phyloP scores from a whole-genome alignment of 2,329 filamentous ascomycete genomes.

The Alternaria viburni region DNA sequence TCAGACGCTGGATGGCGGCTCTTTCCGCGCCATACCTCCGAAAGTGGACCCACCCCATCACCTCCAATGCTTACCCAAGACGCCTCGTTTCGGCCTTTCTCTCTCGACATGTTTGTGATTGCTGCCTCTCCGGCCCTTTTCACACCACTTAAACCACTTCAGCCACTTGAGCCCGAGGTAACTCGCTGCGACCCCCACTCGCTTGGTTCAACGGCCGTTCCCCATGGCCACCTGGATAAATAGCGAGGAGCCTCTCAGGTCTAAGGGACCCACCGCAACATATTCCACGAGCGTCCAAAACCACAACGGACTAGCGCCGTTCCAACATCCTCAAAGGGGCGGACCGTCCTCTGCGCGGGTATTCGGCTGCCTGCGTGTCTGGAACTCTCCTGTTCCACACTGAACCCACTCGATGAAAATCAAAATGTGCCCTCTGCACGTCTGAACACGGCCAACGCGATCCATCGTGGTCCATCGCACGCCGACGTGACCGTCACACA shows the following conservation, averaged over 20 bases:
- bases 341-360: background rate
- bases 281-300: conserved; percentile 1
- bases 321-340: background rate
- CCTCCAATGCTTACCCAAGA: conserved; percentile 2
- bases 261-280: background rate
- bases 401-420: conserved; percentile 1
- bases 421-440: conserved; percentile 1
- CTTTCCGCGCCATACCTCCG: conserved; percentile 19
- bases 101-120: background rate
- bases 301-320: background rate
- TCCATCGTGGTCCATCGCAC: background rate
- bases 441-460: conserved; percentile 4
- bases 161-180: background rate
- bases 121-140: background rate
- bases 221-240: conserved; percentile 1
- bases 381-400: conserved; percentile 1
- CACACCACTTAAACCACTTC: background rate
- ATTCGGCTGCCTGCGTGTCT: background rate
- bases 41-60: conserved; percentile 9
- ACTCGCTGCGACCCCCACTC: background rate
- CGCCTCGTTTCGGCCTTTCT: background rate
- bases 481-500: conserved; percentile 3
- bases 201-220: background rate
- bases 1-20: conserved; percentile 11
- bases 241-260: background rate